Evolutionary conservation across 768 basidiomycete genomes (phyloP).

Genomic region (Collybiopsis luxurians): DNA sequence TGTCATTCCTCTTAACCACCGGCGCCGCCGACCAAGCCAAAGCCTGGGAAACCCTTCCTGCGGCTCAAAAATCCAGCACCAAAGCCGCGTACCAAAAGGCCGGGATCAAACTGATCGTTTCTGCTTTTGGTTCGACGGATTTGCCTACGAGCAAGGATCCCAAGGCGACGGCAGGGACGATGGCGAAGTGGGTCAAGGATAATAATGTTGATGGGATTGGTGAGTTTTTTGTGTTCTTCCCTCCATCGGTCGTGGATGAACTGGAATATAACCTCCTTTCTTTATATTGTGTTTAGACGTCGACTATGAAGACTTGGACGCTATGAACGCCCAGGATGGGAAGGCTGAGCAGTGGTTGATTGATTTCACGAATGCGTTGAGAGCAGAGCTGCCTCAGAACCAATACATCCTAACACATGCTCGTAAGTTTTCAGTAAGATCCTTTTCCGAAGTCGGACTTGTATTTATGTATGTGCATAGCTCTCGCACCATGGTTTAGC

Average conservation of each 20-base stretch:
- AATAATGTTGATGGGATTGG: constrained; percentile 47
- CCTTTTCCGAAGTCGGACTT: not conserved
- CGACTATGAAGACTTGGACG: constrained; percentile 1
- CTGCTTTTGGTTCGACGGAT: constrained; percentile 44
- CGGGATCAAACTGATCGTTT: constrained; percentile 39
- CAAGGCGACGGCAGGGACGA: constrained; percentile 34
- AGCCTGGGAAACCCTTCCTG: constrained; percentile 31
- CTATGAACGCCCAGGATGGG: constrained; percentile 1
- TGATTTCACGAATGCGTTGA: constrained; percentile 27
- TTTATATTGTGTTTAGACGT: constrained; percentile 19
- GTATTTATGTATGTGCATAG: not conserved
- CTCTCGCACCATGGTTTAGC: constrained; percentile 6
- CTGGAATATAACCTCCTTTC: too few relatives aligned
- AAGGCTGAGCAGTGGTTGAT: constrained; percentile 24
- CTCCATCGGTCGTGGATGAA: too few relatives aligned
- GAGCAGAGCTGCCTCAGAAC: constrained; percentile 24
- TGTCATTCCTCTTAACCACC: not conserved
- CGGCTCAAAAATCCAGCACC: constrained; percentile 30
- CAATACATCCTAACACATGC: constrained; percentile 28
- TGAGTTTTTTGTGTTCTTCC: not conserved
- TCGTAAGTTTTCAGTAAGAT: constrained; percentile 18
- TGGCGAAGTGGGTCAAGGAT: constrained; percentile 43
- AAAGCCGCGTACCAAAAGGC: constrained; percentile 39
- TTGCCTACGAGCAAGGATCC: constrained; percentile 44
- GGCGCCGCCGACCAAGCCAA: not conserved